Conservation (phyloP, 768 basidiomycete species). For the Scleroderma citrinum region DNA sequence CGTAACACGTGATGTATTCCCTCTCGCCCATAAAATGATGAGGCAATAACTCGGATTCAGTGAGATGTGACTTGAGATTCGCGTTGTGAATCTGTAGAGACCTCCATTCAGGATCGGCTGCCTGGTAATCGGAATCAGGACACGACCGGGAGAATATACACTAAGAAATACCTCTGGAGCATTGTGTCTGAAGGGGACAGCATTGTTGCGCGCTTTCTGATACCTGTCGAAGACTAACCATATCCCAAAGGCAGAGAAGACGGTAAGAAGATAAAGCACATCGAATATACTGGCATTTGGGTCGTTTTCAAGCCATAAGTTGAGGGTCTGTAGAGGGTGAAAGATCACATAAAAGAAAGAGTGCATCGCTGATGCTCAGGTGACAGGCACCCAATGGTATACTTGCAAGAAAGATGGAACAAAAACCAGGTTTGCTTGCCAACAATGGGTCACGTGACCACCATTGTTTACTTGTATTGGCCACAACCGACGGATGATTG, state of each 20-base stretch:
- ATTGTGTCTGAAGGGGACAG: slow-evolving; percentile 58
- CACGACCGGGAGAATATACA: background rate
- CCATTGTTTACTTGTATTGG: no score
- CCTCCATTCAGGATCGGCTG: slow-evolving; percentile 54
- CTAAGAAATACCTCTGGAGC: slow-evolving; percentile 48
- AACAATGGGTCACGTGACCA: background rate
- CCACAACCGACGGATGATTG: no score
- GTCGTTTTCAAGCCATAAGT: slow-evolving; percentile 42
- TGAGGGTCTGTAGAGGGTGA: slow-evolving; percentile 48
- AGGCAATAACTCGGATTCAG: slow-evolving; percentile 49
- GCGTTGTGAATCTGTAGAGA: slow-evolving; percentile 51
- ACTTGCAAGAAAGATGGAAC: background rate
- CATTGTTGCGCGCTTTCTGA: slow-evolving; percentile 66
- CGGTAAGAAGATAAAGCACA: slow-evolving; percentile 57
- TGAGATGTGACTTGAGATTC: slow-evolving; percentile 58
- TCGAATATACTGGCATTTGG: slow-evolving; percentile 48
- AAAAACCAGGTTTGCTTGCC: no score
- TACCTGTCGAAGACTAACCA: slow-evolving; percentile 74
- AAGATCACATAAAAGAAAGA: slow-evolving; percentile 35
- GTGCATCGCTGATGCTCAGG: slow-evolving; percentile 17
- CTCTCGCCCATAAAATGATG: slow-evolving; percentile 38
- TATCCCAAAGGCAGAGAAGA: slow-evolving; percentile 74
- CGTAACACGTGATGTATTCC: slow-evolving; percentile 84
- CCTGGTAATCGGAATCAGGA: slow-evolving; percentile 33
- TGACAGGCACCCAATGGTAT: background rate